Evolutionary conservation across 2,329 filamentous ascomycete species (phyloP).

Genomic region (Eurotiales sp.): DNA sequence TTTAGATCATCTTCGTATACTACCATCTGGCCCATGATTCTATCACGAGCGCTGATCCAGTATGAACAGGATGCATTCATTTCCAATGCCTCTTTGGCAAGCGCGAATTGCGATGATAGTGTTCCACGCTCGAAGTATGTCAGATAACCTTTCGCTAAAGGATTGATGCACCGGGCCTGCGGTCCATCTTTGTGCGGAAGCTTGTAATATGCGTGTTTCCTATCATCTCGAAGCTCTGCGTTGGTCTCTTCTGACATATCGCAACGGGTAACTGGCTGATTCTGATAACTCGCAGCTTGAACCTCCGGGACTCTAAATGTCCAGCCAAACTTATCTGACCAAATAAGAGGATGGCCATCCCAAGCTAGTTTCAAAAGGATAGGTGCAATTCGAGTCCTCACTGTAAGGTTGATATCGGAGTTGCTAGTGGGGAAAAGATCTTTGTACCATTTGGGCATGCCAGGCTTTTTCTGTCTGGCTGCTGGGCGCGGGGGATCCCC

Average conservation of each 20-base stretch:
- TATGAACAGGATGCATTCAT: conserved; percentile 99
- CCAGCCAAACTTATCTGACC: conserved; percentile 93
- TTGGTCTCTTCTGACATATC: conserved; percentile 74
- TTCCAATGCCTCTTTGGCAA: conserved; percentile 90
- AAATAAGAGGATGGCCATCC: conserved; percentile 84
- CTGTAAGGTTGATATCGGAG: conserved; percentile 67
- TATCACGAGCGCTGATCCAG: conserved; percentile 93
- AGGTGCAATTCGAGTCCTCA: conserved; percentile 83
- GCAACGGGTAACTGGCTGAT: conserved; percentile 69
- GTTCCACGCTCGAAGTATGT: conserved; percentile 86
- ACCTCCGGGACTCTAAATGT: conserved; percentile 71
- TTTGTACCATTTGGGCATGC: conserved; percentile 95
- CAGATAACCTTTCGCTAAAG: conserved; percentile 87
- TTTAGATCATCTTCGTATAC: conserved; percentile 69
- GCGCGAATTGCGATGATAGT: conserved; percentile 79
- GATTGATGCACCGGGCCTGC: conserved; percentile 74
- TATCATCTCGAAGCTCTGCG: conserved; percentile 62
- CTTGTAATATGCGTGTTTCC: conserved; percentile 72
- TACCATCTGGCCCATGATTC: conserved; percentile 93
- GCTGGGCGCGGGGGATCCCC: conserved; percentile 71
- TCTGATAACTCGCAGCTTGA: conserved; percentile 62
- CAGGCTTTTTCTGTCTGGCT: conserved; percentile 84
- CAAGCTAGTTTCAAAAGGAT: conserved; percentile 78
- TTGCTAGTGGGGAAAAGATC: conserved; percentile 72
- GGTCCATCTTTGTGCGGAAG: conserved; percentile 95